Conservation (phyloP, 805 yeast genomes). For the Cyberlindnera sargentensis region DNA sequence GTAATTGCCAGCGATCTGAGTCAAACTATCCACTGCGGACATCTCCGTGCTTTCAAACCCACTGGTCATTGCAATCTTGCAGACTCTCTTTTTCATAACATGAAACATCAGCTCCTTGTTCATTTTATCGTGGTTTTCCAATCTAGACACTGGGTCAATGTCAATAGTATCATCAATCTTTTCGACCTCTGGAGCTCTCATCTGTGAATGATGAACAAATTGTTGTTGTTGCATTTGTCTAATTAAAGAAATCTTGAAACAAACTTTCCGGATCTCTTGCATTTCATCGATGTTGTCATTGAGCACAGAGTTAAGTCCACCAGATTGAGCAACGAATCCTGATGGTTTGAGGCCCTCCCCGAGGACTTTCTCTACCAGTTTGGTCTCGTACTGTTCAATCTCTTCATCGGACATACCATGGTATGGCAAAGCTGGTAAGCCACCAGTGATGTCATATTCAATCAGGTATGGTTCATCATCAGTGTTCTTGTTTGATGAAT, state of each 20-base stretch:
- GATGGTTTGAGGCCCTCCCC: constrained; percentile 32
- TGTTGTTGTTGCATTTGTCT: constrained; percentile 86
- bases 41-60: constrained; percentile 86
- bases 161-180: constrained; percentile 55
- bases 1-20: constrained; percentile 80
- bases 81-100: constrained; percentile 59
- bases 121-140: constrained; percentile 59
- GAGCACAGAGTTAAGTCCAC: constrained; percentile 56
- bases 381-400: constrained; percentile 38
- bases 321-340: constrained; percentile 33
- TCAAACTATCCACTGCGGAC: constrained; percentile 66
- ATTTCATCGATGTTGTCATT: constrained; percentile 65
- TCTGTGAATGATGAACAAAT: constrained; percentile 65
- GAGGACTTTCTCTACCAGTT: constrained; percentile 33
- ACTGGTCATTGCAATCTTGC: constrained; percentile 80
- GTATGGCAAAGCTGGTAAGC: constrained; percentile 60
- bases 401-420: constrained; percentile 44
- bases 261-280: constrained; percentile 81
- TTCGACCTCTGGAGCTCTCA: constrained; percentile 62
- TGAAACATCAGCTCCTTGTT: constrained; percentile 56
- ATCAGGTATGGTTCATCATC: constrained; percentile 42
- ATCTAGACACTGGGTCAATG: constrained; percentile 74
- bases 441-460: constrained; percentile 82
- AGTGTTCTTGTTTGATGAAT: constrained; percentile 26
- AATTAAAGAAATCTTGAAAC: constrained; percentile 82